Evolutionary conservation across 768 basidiomycete species (phyloP).

Genomic region (Trichaptum fuscoviolaceum): DNA sequence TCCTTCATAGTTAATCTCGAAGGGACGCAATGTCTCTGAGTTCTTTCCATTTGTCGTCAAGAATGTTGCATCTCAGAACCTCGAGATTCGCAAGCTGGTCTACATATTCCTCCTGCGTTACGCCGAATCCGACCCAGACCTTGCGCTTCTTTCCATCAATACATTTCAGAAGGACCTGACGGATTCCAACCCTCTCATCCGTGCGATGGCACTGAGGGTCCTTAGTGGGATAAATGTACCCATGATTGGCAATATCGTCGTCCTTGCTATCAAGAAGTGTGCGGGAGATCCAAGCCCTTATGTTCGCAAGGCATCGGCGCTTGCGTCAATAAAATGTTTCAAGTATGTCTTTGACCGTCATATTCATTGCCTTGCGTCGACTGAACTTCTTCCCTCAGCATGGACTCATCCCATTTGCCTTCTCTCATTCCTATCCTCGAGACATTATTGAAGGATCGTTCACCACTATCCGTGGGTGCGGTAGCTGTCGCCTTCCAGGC

Average conservation of each 20-base stretch:
- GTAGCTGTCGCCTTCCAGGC: constrained; percentile 81
- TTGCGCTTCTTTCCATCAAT: constrained; percentile 94
- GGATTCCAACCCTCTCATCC: constrained; percentile 88
- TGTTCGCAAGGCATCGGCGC: constrained; percentile 87
- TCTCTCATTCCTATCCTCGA: constrained; percentile 66
- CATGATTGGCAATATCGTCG: constrained; percentile 81
- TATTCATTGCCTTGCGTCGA: background rate
- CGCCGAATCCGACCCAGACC: constrained; percentile 89
- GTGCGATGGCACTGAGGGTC: constrained; percentile 93
- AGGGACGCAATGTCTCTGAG: constrained; percentile 83
- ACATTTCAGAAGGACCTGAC: constrained; percentile 96
- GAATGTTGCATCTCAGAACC: constrained; percentile 88
- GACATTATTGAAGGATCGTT: constrained; percentile 63
- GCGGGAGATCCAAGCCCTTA: constrained; percentile 90
- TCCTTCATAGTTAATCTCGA: constrained; percentile 72
- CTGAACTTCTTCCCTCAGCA: constrained; percentile 36
- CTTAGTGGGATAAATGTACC: constrained; percentile 88
- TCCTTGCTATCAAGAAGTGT: constrained; percentile 87
- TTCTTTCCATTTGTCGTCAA: constrained; percentile 98
- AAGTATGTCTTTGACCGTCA: constrained; percentile 41
- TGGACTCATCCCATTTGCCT: constrained; percentile 68
- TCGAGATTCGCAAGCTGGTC: constrained; percentile 94
- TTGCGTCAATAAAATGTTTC: constrained; percentile 84
- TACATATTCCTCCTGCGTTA: constrained; percentile 97
- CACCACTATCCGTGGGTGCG: constrained; percentile 83